Conservation (phyloP, 345 rosid genomes). For the Mercurialis annua region DNA sequence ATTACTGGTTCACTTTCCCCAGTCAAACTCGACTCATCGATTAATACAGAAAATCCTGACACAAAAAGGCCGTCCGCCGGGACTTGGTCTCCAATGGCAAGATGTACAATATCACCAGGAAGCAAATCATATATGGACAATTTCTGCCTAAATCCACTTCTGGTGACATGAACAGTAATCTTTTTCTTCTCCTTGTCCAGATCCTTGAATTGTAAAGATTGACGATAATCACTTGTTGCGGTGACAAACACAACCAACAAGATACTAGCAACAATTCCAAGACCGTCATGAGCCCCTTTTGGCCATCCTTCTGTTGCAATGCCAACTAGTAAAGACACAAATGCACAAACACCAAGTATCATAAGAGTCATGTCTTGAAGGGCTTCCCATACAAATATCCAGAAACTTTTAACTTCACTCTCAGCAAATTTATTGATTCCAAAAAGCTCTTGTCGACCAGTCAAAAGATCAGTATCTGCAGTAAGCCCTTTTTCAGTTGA, state of each 20-base stretch:
- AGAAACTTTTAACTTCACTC: slow-evolving; percentile 55
- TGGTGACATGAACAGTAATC: slow-evolving; percentile 71
- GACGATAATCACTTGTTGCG: slow-evolving; percentile 85
- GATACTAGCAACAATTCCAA: slow-evolving; percentile 87
- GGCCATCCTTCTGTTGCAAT: slow-evolving; percentile 96
- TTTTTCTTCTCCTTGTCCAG: slow-evolving; percentile 93
- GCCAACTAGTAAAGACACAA: slow-evolving; percentile 86
- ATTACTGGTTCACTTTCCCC: slow-evolving; percentile 88
- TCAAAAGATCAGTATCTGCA: slow-evolving; percentile 33
- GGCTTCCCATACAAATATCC: slow-evolving; percentile 94
- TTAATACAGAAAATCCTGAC: slow-evolving; percentile 77
- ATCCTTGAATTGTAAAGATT: slow-evolving; percentile 78
- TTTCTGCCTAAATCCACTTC: slow-evolving; percentile 82
- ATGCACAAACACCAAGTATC: slow-evolving; percentile 86
- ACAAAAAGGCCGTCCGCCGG: slow-evolving; percentile 94
- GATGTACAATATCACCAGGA: slow-evolving; percentile 88
- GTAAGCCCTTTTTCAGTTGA: slow-evolving; percentile 54
- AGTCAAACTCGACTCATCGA: slow-evolving; percentile 85
- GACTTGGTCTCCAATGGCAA: slow-evolving; percentile 86
- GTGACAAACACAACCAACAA: slow-evolving; percentile 84
- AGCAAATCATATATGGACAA: slow-evolving; percentile 78
- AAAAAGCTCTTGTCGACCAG: slow-evolving; percentile 57
- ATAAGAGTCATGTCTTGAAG: slow-evolving; percentile 90
- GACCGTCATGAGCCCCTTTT: slow-evolving; percentile 87
- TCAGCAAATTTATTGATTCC: slow-evolving; percentile 89